Base-by-base conservation (phyloP, 768 basidiomycete genomes). In the Rhodotorula graminis region DNA sequence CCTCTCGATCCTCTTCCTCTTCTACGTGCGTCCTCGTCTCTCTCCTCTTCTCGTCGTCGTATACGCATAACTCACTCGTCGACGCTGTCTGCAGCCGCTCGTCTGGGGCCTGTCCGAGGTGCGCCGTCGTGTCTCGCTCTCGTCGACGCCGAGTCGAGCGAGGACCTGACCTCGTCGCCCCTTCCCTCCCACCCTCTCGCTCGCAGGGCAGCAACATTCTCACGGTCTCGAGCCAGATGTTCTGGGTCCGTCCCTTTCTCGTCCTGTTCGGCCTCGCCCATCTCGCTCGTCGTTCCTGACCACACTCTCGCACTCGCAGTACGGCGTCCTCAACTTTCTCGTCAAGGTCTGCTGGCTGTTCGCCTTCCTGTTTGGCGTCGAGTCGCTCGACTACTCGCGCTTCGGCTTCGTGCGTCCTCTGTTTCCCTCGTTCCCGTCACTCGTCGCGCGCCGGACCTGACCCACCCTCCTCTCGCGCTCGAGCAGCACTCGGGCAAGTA, bases 161-260 rank as follows among this genome's bases (percentile, higher is more conserved):
- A 18, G 8, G 18, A 12, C 8, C 14, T 46, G 44, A 12, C 18
- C 44, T 3, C 44, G 14, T 12, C 18, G 5, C 44, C 42, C 12
- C 59, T 44, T 12, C 3, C 27, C 19, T 15, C 3, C 21, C 46
- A 29, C 10, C 25, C 46, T n/a, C n/a, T 31, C 61, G 3, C 7
- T 82, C 83, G 33, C 85, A 86, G 67, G 71, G 67, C 14, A 81
- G 81, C 10, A 84, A 86, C 78, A 82, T 80, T 66, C 86, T 88
- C 76, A 71, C 82, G 8, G 55, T 57, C 33, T 19, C 65, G 40
- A 49, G 44, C 46, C 46, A 49, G 46, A n/a, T 33, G 46, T 50
- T 65, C 59, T 60, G 44, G 40, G 33, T 40, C 23, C 27, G 44
- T 37, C 50, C 9, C 10, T 25, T 25, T 27, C 25, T 52, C 25